Evolutionary conservation across 2,329 filamentous ascomycete genomes (phyloP), one percentile per base, ranked within the genome.

Genomic region (Ceratocystis albifundus): DNA sequence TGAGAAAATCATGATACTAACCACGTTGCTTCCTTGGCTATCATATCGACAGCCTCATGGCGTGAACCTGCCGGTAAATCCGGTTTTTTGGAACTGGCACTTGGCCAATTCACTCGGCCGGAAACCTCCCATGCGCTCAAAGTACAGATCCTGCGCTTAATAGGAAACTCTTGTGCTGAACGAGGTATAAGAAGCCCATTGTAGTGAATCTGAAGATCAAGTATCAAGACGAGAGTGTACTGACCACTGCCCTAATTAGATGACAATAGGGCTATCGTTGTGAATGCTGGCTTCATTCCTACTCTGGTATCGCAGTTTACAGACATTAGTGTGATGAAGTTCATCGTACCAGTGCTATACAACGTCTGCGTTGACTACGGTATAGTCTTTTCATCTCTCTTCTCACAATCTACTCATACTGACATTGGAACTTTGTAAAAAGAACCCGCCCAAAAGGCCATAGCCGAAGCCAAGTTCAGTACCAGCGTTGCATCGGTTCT

Each of bases 341-440:
- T 83, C 71, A 77, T 78, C 45, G 79, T 86, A 50, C 82, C 83
- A 0, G 84, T 86, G 6, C 74, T 87, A 3, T 85, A 81, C 73
- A 87, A 87, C 71, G 77, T 85, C 61, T 79, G 83, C 65, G 79
- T 86, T 15, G 84, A 87, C 71, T 86, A 85, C 71, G 82, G 84
- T 86, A 72, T 5, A 74, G 78, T 28, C 10, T 28, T 2, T 2
- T 28, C 17, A 46, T n/a, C 3, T 2, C 3, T 4, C 10, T 20
- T 4, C 10, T 25, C 6, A 36, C 4, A 53, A 28, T 22, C 22
- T 25, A 15, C 20, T 53, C 22, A 7, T 53, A 28, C 36, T 41
- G 36, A 41, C 36, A 15, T 41, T 15, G 0, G 36, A 15, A 12
- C 10, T 41, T 41, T 3, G 36, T 41, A 41, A 41, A 36, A 59